Evolutionary conservation across 2,329 filamentous ascomycete genomes (phyloP), one percentile per base, ranked within the genome.

Genomic region (Diaporthe citrichinensis): DNA sequence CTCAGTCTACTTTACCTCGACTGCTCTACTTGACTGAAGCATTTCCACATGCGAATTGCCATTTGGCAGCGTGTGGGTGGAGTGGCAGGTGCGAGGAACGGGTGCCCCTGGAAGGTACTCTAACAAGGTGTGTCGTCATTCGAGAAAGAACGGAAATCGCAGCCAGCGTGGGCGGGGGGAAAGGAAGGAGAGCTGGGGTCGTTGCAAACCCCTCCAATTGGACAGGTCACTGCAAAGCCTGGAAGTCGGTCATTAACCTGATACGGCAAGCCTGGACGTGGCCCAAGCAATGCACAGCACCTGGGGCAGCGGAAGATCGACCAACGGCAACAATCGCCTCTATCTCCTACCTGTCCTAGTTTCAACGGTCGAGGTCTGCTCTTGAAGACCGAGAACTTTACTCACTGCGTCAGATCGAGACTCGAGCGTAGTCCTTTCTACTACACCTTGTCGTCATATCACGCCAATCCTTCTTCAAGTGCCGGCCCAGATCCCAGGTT

Each of bases 211-310:
- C 28, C 28, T 67, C 44, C 57, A 34, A 71, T 61, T 71, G 73
- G 57, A 31, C 44, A 28, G 39, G 17, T 57, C 34, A 44, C 34
- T 41, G 28, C 36, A n/a, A n/a, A 23, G 9, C 28, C 25, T 62
- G 74, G 71, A 71, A 76, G 74, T 73, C 74, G 74, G 74, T 36
- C 61, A 44, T 53, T 59, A 71, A 58, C 71, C 61, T 73, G 74
- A 76, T 69, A 68, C 71, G 74, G 74, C 58, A 62, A 36, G 53
- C 71, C 71, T 59, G 44, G 9, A 41, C 17, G n/a, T 31, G 31
- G 20, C 20, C 62, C 44, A 51, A 49, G 61, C 28, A 49, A 34
- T 44, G 59, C 59, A 44, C 36, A 15, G 39, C 41, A 28, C 39
- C 39, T 14, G 34, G 20, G 20, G 20, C 20, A 59, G 67, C 67